Evolutionary conservation across 331 rosid species (phyloP).

Genomic region (Malus hybrid): DNA sequence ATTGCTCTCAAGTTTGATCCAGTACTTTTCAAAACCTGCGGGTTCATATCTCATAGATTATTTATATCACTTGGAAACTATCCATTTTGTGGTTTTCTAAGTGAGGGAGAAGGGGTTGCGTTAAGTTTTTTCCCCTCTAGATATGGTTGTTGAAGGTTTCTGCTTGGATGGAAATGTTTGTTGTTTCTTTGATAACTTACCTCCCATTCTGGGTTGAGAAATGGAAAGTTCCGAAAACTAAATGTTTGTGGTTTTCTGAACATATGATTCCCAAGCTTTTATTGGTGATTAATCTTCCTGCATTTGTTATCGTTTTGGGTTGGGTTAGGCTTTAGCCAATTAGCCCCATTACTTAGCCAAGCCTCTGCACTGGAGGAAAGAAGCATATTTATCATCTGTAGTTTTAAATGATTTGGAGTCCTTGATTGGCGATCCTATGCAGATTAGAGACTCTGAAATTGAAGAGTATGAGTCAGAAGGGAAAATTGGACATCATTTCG

Average conservation of each 20-base stretch:
- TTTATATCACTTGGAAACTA: background rate
- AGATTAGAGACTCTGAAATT: conserved; percentile 53
- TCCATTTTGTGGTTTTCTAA: background rate
- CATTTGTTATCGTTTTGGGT: background rate
- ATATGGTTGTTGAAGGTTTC: background rate
- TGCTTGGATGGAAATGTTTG: background rate
- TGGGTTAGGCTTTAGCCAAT: too few relatives aligned
- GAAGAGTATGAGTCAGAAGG: conserved; percentile 55
- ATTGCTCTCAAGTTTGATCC: background rate
- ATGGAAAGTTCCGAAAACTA: background rate
- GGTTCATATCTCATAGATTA: background rate
- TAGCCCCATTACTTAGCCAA: background rate
- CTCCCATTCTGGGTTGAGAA: too few relatives aligned
- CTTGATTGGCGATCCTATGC: conserved; percentile 15
- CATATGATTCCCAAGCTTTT: background rate
- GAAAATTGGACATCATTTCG: conserved; percentile 48
- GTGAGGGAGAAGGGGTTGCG: background rate
- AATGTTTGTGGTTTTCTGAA: background rate
- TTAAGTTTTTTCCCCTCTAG: background rate
- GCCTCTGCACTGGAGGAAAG: conserved; percentile 4
- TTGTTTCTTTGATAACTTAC: too few relatives aligned
- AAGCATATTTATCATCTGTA: background rate
- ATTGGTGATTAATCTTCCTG: background rate
- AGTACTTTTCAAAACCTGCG: background rate
- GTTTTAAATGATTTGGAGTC: conserved; percentile 1